Base-by-base conservation (phyloP, 176 grass and related monocot species). In the Lolium rigidum region DNA sequence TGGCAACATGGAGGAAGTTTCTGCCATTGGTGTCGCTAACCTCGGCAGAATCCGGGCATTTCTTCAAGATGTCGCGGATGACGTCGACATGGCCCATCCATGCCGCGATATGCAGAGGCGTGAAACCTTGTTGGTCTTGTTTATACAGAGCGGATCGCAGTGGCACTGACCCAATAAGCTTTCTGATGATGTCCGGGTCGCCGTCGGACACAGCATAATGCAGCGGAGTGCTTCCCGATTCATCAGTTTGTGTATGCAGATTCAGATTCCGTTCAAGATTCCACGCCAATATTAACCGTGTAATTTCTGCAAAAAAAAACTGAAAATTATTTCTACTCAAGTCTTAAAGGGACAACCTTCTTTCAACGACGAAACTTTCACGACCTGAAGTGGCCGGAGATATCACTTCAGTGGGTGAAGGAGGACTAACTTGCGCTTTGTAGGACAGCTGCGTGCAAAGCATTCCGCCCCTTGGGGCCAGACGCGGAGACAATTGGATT, bases 401-500 rank as follows among this genome's bases (percentile, higher is more conserved):
- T 39, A 39, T 39, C 38, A 39, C 38, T 26, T 35, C 1, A 39
- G 5, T 15, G 5, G 25, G 7, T 78, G 31, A 59, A n/a, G n/a
- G n/a, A 14, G 31, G 52, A 13, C 54, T 58, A 18, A 61, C 76
- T 55, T 60, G 55, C 76, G 55, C 55, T 78, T 21, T 60, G 54
- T 7, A 78, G 76, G 22, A 78, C 76, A 78, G 76, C 76, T 22
- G 76, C 76, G 76, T 78, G 76, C 35, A 78, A 21, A 37, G 25
- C 63, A 37, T 66, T 66, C 26, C 35, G 12, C 25, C 13, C 5
- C 13, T 37, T 37, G 14, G 63, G 63, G 1, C 63, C 63, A 31
- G 26, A 16, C 1, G 26, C 26, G 2, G 26, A 37, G 63, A 26
- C 63, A 22, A 5, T 20, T n/a, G 35, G 10, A 37, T 22, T 6